Percentiles rank a stretch among this genome's conserved stretches.
phyloP scores from a whole-genome alignment of 306 rosid genomes.

The Dicorynia guianensis region DNA sequence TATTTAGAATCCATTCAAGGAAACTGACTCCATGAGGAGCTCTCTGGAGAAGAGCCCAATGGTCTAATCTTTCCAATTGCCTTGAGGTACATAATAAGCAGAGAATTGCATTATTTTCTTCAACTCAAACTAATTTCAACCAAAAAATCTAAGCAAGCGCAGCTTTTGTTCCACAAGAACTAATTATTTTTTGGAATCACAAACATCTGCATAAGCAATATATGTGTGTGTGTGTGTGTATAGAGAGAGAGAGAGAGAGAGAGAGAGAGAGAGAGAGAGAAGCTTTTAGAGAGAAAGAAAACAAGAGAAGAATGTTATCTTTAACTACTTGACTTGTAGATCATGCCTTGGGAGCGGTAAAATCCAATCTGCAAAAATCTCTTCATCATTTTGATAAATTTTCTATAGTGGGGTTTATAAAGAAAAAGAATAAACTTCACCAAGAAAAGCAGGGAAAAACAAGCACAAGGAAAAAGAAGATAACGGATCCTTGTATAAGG shows the following conservation, averaged over 20 bases:
- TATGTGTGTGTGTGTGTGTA: no score
- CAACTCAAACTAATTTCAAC: constrained; percentile 20
- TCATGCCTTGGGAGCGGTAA: background rate
- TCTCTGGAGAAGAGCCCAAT: background rate
- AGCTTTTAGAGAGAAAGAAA: background rate
- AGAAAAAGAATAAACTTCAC: background rate
- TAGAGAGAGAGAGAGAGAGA: no score
- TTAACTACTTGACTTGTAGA: background rate
- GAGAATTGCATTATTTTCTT: background rate
- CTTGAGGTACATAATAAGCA: constrained; percentile 17
- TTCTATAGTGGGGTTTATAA: background rate
- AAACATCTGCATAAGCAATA: background rate
- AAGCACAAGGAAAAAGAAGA: background rate
- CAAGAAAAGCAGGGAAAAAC: background rate
- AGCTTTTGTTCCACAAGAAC: constrained; percentile 17
- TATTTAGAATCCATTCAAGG: constrained; percentile 3
- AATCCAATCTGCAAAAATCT: background rate
- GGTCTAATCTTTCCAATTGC: constrained; percentile 27
- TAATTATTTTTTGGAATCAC: background rate
- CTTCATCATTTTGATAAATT: background rate
- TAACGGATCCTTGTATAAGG: background rate
- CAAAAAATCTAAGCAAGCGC: constrained; percentile 14
- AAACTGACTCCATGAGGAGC: constrained; percentile 16
- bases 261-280: background rate
- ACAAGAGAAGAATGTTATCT: no score